Evolutionary conservation across 2,329 filamentous ascomycete genomes (phyloP).

Genomic region (Curvularia spicifera): DNA sequence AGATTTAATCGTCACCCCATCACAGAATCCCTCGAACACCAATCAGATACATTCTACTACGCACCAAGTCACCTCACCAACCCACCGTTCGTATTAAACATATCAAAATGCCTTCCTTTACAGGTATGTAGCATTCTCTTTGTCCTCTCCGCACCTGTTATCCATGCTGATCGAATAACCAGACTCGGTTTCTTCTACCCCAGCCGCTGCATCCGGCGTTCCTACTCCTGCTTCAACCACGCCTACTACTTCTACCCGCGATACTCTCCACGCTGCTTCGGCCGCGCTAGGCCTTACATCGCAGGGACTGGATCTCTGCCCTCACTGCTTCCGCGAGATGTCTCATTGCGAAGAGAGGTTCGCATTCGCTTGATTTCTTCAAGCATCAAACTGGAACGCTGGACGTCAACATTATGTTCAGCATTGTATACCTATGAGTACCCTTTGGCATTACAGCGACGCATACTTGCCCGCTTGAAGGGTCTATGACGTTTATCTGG

Average conservation of each 20-base stretch:
- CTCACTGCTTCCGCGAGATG: constrained; percentile 38
- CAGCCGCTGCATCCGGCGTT: constrained; percentile 29
- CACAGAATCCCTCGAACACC: not conserved
- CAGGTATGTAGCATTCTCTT: constrained; percentile 14
- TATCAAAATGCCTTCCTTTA: constrained; percentile 30
- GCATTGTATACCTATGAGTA: constrained; percentile 1
- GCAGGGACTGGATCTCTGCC: constrained; percentile 35
- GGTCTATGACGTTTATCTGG: constrained; percentile 5
- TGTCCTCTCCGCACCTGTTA: not conserved
- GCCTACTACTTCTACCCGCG: constrained; percentile 25
- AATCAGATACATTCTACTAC: not conserved
- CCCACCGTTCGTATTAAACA: not conserved
- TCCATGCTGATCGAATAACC: constrained; percentile 5
- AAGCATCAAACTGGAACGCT: not conserved
- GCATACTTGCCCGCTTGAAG: not conserved
- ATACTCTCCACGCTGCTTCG: constrained; percentile 32
- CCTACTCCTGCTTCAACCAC: constrained; percentile 27
- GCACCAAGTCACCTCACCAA: not conserved
- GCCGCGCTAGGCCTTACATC: constrained; percentile 26
- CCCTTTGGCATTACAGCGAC: not conserved
- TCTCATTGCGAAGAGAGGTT: constrained; percentile 36
- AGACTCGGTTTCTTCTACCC: constrained; percentile 37
- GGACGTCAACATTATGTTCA: too few species aligned
- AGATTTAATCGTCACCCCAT: not conserved
- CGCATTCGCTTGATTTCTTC: constrained; percentile 26